Percentiles rank a stretch among this genome's conserved stretches.
phyloP scores from a whole-genome alignment of 169 alveolate species.

The Plasmodium reichenowi region DNA sequence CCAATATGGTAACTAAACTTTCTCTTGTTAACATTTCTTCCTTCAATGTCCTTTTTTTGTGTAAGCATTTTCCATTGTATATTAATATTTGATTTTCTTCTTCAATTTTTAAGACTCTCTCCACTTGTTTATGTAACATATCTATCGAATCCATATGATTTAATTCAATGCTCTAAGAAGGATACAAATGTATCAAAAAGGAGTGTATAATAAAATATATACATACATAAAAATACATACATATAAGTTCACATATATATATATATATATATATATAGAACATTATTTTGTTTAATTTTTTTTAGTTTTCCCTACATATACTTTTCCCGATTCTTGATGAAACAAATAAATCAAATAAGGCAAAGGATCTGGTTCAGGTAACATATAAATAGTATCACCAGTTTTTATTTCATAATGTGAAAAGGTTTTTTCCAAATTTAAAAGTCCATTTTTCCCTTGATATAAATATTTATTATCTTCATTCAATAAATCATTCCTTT shows the following conservation, averaged over 20 bases:
- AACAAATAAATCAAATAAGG: constrained; percentile 54
- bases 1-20: constrained; percentile 51
- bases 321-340: constrained; percentile 54
- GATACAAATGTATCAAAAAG: neutral
- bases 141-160: constrained; percentile 40
- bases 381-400: constrained; percentile 43
- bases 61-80: constrained; percentile 35
- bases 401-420: constrained; percentile 31
- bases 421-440: constrained; percentile 60
- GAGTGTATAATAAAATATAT: neutral
- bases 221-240: neutral
- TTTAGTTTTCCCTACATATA: constrained; percentile 28
- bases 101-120: constrained; percentile 35
- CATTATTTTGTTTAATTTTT: neutral
- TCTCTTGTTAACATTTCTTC: constrained; percentile 45
- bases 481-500: constrained; percentile 11
- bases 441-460: constrained; percentile 30
- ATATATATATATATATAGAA: neutral
- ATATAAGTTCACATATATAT: neutral
- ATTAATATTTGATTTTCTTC: constrained; percentile 60
- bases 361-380: constrained; percentile 59
- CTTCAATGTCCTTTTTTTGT: constrained; percentile 29
- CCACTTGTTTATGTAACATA: constrained; percentile 46
- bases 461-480: constrained; percentile 22
- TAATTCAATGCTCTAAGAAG: constrained; percentile 52